These are phyloP conservation scores for Candolleomyces efflorescens DNA, from an alignment of 768 basidiomycete genomes.

Conservation along the genomic window DNA sequence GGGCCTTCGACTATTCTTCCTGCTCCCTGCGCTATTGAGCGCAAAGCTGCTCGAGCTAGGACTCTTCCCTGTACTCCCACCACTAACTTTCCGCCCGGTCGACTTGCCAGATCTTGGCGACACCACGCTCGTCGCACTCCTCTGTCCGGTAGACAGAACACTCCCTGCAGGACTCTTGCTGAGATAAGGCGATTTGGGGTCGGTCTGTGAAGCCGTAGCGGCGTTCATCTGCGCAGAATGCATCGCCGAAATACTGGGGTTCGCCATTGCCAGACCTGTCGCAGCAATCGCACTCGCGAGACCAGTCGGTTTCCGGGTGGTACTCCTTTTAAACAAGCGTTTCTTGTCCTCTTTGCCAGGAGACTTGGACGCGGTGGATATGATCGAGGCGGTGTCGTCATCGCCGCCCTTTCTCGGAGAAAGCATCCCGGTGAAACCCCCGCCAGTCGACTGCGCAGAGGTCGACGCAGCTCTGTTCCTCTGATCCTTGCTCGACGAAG, in stretches of 20 bases:
- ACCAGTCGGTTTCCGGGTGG: constrained; percentile 47
- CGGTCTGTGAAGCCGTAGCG: background rate
- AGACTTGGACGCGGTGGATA: constrained; percentile 19
- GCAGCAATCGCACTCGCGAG: constrained; percentile 68
- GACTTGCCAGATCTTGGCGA: constrained; percentile 27
- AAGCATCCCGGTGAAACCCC: background rate
- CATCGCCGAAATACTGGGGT: constrained; percentile 45
- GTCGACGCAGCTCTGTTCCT: constrained; percentile 2
- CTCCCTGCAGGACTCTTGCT: constrained; percentile 7
- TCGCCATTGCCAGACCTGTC: constrained; percentile 63
- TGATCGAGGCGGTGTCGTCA: constrained; percentile 17
- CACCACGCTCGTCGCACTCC: background rate
- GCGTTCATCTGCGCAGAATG: constrained; percentile 33
- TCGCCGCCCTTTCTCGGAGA: constrained; percentile 14
- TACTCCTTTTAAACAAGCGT: constrained; percentile 39
- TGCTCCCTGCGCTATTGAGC: background rate
- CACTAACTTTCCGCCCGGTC: constrained; percentile 7
- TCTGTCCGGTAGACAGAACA: background rate
- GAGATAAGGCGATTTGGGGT: constrained; percentile 1
- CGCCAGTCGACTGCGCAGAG: constrained; percentile 1
- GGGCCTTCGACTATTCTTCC: constrained; percentile 13
- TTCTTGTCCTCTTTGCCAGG: constrained; percentile 28
- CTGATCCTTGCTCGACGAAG: background rate
- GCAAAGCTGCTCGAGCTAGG: constrained; percentile 11
- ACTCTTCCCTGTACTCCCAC: constrained; percentile 15